phyloP scores from a whole-genome alignment of 805 yeast genomes.

The Suhomyces xylopsoci region DNA sequence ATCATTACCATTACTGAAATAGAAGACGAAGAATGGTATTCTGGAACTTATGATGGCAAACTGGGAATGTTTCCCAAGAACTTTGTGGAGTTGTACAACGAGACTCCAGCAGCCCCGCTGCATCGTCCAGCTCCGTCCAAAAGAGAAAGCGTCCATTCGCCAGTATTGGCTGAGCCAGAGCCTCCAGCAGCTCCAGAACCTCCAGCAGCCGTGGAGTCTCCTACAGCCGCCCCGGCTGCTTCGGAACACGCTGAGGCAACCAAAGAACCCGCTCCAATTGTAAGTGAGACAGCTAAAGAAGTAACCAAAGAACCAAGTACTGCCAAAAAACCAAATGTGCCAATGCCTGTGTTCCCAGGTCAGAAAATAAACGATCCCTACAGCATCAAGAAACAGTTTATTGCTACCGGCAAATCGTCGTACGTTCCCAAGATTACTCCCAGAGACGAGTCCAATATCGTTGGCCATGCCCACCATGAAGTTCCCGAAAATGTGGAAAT shows the following conservation, averaged over 20 bases:
- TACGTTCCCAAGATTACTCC: constrained; percentile 52
- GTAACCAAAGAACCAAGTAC: not conserved
- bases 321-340: not conserved
- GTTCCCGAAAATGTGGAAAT: constrained; percentile 20
- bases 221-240: not conserved
- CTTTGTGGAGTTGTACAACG: constrained; percentile 55
- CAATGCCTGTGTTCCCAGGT: constrained; percentile 27
- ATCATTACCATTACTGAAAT: constrained; percentile 68
- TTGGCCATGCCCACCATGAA: constrained; percentile 28
- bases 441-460: constrained; percentile 34
- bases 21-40: constrained; percentile 92
- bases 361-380: constrained; percentile 44
- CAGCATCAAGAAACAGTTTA: constrained; percentile 50
- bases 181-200: not conserved
- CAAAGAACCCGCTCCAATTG: not conserved
- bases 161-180: not conserved
- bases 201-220: not conserved
- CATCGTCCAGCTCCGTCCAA: constrained; percentile 5
- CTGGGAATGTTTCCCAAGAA: constrained; percentile 86
- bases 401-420: constrained; percentile 56
- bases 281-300: not conserved
- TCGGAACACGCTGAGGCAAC: not conserved
- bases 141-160: constrained; percentile 3
- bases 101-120: constrained; percentile 4
- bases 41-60: constrained; percentile 62